Conservation (phyloP, 768 basidiomycete genomes). For the Mycena floridula region DNA sequence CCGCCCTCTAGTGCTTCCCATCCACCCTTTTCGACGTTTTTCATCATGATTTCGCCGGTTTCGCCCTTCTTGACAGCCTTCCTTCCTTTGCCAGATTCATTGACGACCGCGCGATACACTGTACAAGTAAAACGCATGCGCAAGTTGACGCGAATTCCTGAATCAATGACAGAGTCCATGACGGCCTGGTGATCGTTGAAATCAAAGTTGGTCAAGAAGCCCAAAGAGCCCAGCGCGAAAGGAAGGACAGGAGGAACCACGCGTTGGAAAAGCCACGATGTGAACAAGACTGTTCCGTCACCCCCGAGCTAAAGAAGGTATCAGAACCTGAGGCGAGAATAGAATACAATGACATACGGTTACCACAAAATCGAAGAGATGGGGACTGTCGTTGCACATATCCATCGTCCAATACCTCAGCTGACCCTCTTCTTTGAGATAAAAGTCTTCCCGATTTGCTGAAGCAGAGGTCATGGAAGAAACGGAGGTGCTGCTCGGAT, state of each 20-base stretch:
- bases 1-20: constrained; percentile 96
- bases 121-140: constrained; percentile 99
- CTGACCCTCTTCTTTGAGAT: constrained; percentile 70
- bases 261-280: constrained; percentile 97
- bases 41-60: constrained; percentile 97
- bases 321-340: too few relatives aligned
- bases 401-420: constrained; percentile 95
- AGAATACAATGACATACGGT: constrained; percentile 57
- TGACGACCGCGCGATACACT: constrained; percentile 85
- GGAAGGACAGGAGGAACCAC: constrained; percentile 98
- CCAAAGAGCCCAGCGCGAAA: constrained; percentile 94
- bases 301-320: constrained; percentile 75
- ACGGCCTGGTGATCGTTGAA: constrained; percentile 80
- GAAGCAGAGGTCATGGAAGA: constrained; percentile 50
- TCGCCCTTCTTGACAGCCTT: constrained; percentile 90
- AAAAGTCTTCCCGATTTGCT: constrained; percentile 34
- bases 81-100: constrained; percentile 58
- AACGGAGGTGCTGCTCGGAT: constrained; percentile 59
- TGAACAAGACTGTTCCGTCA: constrained; percentile 97
- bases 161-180: constrained; percentile 83
- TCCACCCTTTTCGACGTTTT: constrained; percentile 80
- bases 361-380: constrained; percentile 96
- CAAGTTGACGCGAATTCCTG: constrained; percentile 93
- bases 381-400: constrained; percentile 88
- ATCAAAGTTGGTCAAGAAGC: constrained; percentile 97